A percentile compares a stretch with the other conserved stretches of the same genome.
Evolutionary conservation across 1,284 basidiomycete species (phyloP).

Genomic region (Rhodotorula sp.): DNA sequence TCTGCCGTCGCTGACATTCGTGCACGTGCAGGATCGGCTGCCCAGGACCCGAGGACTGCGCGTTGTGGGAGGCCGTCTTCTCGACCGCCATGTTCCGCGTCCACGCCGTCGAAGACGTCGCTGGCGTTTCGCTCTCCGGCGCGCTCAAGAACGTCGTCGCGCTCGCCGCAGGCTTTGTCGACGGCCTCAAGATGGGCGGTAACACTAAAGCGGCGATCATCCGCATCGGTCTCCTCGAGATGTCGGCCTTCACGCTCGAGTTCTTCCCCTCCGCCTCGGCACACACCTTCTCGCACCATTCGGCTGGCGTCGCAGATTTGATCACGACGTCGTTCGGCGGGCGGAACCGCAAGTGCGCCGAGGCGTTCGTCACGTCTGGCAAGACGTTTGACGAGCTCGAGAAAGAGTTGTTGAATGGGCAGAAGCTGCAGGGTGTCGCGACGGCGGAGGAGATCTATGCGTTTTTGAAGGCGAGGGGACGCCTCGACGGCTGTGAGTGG

Average conservation of each 20-base stretch:
- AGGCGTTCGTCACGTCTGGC: constrained; percentile 56
- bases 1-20: too few species aligned
- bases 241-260: constrained; percentile 55
- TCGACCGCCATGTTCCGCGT: constrained; percentile 56
- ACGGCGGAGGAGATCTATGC: constrained; percentile 44
- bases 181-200: constrained; percentile 57
- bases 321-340: constrained; percentile 61
- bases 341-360: constrained; percentile 56
- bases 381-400: constrained; percentile 57
- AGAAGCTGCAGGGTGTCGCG: constrained; percentile 55
- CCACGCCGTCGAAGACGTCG: constrained; percentile 41
- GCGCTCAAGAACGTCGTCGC: constrained; percentile 61
- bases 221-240: constrained; percentile 56
- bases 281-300: constrained; percentile 56
- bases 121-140: constrained; percentile 58
- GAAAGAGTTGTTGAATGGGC: constrained; percentile 57
- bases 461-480: constrained; percentile 53
- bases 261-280: constrained; percentile 57
- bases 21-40: constrained; percentile 51
- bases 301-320: constrained; percentile 58
- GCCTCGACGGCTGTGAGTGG: constrained; percentile 33
- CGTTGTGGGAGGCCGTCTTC: constrained; percentile 50
- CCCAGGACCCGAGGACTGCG: constrained; percentile 51
- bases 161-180: constrained; percentile 55
- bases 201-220: constrained; percentile 62